Evolutionary conservation across 306 rosid genomes (phyloP), one percentile per base, ranked within the genome.

Genomic region (Ormosia emarginata): DNA sequence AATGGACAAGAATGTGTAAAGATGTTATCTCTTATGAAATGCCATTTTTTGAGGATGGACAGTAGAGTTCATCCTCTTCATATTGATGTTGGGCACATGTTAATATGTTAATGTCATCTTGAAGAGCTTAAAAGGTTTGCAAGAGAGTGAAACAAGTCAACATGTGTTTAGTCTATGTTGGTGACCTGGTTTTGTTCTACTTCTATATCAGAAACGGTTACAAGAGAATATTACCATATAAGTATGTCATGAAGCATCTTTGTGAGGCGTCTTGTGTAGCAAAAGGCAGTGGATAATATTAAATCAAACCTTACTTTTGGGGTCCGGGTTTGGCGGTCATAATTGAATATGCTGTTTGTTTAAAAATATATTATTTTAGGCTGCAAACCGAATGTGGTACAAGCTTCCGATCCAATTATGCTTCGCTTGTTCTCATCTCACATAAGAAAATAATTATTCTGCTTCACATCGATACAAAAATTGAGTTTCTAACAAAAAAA

Each of bases 1-100:
- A 52, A 74, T 59, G 55, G 72, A 58, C 78, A 47, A 81, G 46
- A 78, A 55, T 61, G 55, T 81, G 82, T 78, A 61, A 78, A 74
- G 47, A 52, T 68, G 62, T 62, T 77, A 5, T 30, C 11, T 46
- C 40, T 6, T 52, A 13, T 71, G 53, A 71, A 81, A 46, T 78
- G 70, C 41, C 30, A 76, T 29, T 79, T 84, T 84, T 37, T n/a
- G 7, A 12, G 52, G 34, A 64, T 63, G 82, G 44, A 46, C 65
- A 29, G 13, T 67, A 75, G 40, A 47, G 18, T 5, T 67, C 56
- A 71, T 46, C 65, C 13, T 24, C 41, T 39, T 47, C 47, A 13
- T 13, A 36, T 64, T 36, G 47, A 36, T 43, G 10, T 58, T 70
- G 4, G 9, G 44, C 33, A 40, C 40, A n/a, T 50, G 39, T 34